phyloP scores from a whole-genome alignment of 2,329 filamentous ascomycete species.

The Lasiodiplodia sp. region DNA sequence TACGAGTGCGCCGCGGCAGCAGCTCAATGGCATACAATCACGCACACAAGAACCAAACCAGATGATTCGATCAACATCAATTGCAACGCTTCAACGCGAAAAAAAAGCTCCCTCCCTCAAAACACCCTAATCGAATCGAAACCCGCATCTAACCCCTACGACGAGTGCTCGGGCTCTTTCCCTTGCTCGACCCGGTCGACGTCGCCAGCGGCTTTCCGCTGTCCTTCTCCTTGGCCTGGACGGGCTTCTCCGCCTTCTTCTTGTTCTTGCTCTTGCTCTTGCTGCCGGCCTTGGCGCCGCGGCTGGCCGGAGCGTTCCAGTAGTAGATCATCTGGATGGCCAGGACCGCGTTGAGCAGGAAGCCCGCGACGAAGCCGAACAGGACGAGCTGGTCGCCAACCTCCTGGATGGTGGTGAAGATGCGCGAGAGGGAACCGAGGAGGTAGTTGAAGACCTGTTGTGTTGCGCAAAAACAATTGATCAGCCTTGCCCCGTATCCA shows the following conservation, averaged over 20 bases:
- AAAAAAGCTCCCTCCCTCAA: neutral
- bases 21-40: neutral
- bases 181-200: constrained; percentile 50
- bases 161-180: constrained; percentile 63
- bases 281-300: constrained; percentile 30
- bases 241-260: constrained; percentile 39
- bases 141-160: constrained; percentile 54
- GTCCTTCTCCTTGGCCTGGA: constrained; percentile 42
- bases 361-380: constrained; percentile 91
- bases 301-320: constrained; percentile 73
- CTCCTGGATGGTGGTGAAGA: constrained; percentile 97
- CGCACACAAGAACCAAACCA: neutral
- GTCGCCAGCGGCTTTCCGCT: constrained; percentile 45
- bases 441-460: constrained; percentile 96
- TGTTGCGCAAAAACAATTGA: neutral
- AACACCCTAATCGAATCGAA: neutral
- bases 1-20: neutral
- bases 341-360: constrained; percentile 85
- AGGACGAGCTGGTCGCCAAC: constrained; percentile 96
- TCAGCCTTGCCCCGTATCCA: constrained; percentile 25
- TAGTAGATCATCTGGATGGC: constrained; percentile 94
- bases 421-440: constrained; percentile 86
- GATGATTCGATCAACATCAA: neutral
- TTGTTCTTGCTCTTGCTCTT: constrained; percentile 35
- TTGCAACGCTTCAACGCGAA: neutral